Evolutionary conservation across 768 basidiomycete species (phyloP), one percentile per base, ranked within the genome.

Genomic region (Pulveroboletus sp.): DNA sequence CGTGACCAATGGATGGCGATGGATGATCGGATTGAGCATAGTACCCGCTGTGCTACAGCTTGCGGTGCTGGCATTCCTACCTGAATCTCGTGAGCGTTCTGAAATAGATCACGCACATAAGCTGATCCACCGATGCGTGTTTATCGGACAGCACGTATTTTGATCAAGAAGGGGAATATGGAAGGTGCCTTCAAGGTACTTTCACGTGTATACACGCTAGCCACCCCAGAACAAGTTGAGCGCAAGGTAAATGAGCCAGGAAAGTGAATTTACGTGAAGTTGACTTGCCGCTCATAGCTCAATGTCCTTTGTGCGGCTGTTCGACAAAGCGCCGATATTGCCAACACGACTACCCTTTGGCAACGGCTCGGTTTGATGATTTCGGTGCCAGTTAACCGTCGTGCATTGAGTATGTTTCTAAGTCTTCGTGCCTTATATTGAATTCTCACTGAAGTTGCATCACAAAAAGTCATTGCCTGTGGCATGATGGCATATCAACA

Each of bases 401-500:
- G 86, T 32, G 87, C 87, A 16, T 69, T 89, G 43, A 81, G 87
- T 87, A 59, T n/a, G 78, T 52, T 19, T 38, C 45, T n/a, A n/a
- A n/a, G n/a, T 1, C 25, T 21, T 5, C 35, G 2, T n/a, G n/a
- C n/a, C n/a, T n/a, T 14, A 23, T 24, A 40, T 24, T 16, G 36
- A n/a, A 19, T 47, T 34, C 21, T 42, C 12, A 50, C 49, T 47
- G 7, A 50, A 19, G 10, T 17, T 19, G 13, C 13, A 13, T 6
- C 6, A 17, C 20, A 43, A 20, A 48, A 49, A 88, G 85, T 87
- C 54, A 74, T 91, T 13, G 85, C 79, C 10, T 87, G 86, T 60
- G 89, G 85, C 38, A 80, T 91, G 66, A 88, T 90, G 69, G 87
- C 85, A 0, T 84, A 82, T 66, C 90, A 93, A 61, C 90, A 91